phyloP scores from a whole-genome alignment of 768 basidiomycete species.

The Boletus sp. region DNA sequence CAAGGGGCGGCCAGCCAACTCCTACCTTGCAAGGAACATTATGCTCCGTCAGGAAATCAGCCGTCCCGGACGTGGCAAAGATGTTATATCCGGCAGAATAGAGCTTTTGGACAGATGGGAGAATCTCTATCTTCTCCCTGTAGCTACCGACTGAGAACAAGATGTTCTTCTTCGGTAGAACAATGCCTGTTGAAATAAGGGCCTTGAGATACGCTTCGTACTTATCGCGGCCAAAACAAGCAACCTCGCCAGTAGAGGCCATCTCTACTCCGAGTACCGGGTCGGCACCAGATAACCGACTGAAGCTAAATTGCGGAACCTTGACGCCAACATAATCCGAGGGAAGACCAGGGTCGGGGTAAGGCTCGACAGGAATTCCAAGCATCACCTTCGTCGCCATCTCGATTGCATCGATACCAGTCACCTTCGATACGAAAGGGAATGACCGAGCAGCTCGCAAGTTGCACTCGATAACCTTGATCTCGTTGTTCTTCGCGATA shows the following conservation, averaged over 20 bases:
- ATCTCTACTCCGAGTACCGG: constrained; percentile 98
- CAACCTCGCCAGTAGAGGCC: constrained; percentile 99
- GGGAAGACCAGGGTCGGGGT: constrained; percentile 85
- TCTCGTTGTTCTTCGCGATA: constrained; percentile 99
- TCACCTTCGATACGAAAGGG: constrained; percentile 99
- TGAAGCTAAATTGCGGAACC: constrained; percentile 99
- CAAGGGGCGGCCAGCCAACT: neutral
- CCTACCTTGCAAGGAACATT: constrained; percentile 91
- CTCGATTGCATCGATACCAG: constrained; percentile 96
- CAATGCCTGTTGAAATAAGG: constrained; percentile 92
- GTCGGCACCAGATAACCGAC: constrained; percentile 92
- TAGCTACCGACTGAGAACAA: constrained; percentile 95
- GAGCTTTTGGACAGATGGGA: constrained; percentile 95
- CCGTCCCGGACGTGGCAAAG: constrained; percentile 95
- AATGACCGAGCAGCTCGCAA: constrained; percentile 95
- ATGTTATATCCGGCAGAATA: constrained; percentile 91
- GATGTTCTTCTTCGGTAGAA: constrained; percentile 95
- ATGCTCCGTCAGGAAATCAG: constrained; percentile 97
- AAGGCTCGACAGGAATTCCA: constrained; percentile 81
- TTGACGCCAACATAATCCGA: constrained; percentile 97
- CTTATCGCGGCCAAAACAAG: constrained; percentile 96
- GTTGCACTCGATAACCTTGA: constrained; percentile 99
- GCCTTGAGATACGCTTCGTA: constrained; percentile 99
- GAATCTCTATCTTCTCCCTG: constrained; percentile 94
- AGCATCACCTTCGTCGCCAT: constrained; percentile 99